Conservation (phyloP, 352 stramenopile genomes). For the Globisporangium cylindrosporum region DNA sequence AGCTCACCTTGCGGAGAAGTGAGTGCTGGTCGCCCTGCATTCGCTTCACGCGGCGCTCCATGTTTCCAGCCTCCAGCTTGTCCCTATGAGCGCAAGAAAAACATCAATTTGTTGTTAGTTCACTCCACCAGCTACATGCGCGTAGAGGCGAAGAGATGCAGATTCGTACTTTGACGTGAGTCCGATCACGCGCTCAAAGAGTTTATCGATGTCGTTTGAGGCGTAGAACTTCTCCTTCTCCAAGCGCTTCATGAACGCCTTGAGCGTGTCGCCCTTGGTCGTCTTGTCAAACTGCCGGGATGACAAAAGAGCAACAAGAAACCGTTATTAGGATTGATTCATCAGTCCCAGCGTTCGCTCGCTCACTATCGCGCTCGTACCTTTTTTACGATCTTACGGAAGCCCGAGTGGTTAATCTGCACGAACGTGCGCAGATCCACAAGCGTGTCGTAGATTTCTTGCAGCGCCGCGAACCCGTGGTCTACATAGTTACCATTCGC, state of each 20-base stretch:
- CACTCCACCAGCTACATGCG: not conserved
- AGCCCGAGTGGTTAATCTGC: slow-evolving; percentile 91
- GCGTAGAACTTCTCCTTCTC: slow-evolving; percentile 76
- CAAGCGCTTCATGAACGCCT: slow-evolving; percentile 81
- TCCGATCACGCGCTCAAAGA: slow-evolving; percentile 77
- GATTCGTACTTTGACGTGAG: slow-evolving; percentile 71
- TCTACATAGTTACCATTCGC: slow-evolving; percentile 23
- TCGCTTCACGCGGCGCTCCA: slow-evolving; percentile 77
- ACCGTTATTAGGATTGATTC: not conserved
- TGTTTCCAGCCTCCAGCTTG: slow-evolving; percentile 86
- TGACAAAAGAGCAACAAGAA: not conserved
- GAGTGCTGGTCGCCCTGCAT: slow-evolving; percentile 85
- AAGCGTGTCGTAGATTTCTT: slow-evolving; percentile 89
- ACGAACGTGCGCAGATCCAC: slow-evolving; percentile 89
- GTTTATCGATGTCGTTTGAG: slow-evolving; percentile 69
- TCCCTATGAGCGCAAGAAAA: slow-evolving; percentile 33
- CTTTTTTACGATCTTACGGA: slow-evolving; percentile 94
- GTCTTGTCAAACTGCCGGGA: slow-evolving; percentile 88
- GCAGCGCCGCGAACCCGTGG: slow-evolving; percentile 75
- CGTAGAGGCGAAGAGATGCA: not conserved
- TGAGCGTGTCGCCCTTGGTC: slow-evolving; percentile 59
- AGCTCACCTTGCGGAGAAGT: slow-evolving; percentile 67
- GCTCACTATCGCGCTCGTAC: slow-evolving; percentile 18
- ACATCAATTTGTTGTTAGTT: not conserved
- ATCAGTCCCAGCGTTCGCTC: not conserved